Percentiles rank a stretch among this genome's conserved stretches.
These are phyloP conservation scores for Nicotiana rustica DNA, from an alignment of 305 asterid species.

Conservation along the genomic window DNA sequence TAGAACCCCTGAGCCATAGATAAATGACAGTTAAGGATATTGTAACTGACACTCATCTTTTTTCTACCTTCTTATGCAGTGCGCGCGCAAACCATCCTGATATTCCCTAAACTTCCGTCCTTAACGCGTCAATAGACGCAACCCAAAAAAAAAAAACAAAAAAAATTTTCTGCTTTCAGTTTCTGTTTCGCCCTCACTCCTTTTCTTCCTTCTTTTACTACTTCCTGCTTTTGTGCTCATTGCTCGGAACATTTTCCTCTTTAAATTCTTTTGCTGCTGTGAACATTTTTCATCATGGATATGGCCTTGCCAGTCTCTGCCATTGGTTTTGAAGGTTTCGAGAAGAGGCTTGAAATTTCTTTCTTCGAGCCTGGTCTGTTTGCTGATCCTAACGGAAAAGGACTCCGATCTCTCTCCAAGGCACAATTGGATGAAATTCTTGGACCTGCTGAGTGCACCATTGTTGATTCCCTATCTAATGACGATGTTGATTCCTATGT, in stretches of 20 bases:
- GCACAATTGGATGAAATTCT: conserved; percentile 76
- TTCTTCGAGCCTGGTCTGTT: conserved; percentile 72
- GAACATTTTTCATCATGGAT: conserved; percentile 36
- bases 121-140: conserved; percentile 64
- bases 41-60: conserved; percentile 20
- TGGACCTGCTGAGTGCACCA: conserved; percentile 89
- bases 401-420: conserved; percentile 72
- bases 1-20: not conserved
- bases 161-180: conserved; percentile 32
- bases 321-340: conserved; percentile 89
- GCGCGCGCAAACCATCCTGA: conserved; percentile 99
- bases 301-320: conserved; percentile 74
- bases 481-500: conserved; percentile 77
- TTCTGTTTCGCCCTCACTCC: conserved; percentile 48
- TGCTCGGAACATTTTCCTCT: conserved; percentile 32
- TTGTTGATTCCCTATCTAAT: conserved; percentile 73
- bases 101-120: conserved; percentile 41
- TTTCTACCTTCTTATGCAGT: conserved; percentile 57
- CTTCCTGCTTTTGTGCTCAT: conserved; percentile 51
- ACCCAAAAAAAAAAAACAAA: conserved; percentile 16
- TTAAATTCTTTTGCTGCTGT: conserved; percentile 34
- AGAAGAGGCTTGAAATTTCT: conserved; percentile 84
- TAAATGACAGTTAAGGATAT: not conserved
- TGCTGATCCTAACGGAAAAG: conserved; percentile 77
- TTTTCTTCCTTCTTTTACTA: conserved; percentile 54